A percentile compares a stretch with the other conserved stretches of the same genome.
Conservation (phyloP, 306 rosid genomes). For the Fragaria iinumae region DNA sequence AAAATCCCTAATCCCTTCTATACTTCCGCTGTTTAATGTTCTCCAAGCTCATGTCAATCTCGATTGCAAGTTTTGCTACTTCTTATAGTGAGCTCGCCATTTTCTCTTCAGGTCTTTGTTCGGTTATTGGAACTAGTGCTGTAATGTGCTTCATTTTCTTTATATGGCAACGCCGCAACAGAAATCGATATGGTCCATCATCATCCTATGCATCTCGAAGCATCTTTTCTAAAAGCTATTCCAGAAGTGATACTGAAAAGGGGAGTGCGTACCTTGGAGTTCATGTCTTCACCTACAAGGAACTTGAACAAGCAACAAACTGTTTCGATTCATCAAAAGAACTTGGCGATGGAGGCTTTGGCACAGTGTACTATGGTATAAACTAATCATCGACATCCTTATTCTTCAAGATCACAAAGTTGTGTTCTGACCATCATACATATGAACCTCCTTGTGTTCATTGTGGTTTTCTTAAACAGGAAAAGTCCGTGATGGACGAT, state of each 20-base stretch:
- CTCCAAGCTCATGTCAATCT: not conserved
- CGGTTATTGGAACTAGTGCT: slow-evolving; percentile 6
- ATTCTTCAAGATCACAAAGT: not conserved
- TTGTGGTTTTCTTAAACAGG: slow-evolving; percentile 35
- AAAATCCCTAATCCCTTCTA: slow-evolving; percentile 5
- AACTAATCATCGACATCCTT: not conserved
- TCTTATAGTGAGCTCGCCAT: not conserved
- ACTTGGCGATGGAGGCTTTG: slow-evolving; percentile 90
- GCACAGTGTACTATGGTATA: slow-evolving; percentile 85
- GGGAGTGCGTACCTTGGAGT: slow-evolving; percentile 47
- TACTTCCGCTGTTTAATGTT: not conserved
- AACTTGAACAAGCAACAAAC: slow-evolving; percentile 71
- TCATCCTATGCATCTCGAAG: slow-evolving; percentile 33
- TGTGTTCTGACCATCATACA: not conserved
- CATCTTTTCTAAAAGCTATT: slow-evolving; percentile 36
- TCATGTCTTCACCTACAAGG: slow-evolving; percentile 53
- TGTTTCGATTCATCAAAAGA: slow-evolving; percentile 53
- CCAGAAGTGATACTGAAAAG: slow-evolving; percentile 43
- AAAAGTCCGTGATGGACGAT: slow-evolving; percentile 62
- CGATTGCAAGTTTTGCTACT: not conserved
- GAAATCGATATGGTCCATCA: slow-evolving; percentile 27
- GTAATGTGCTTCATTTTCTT: not conserved
- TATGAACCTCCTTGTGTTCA: not conserved
- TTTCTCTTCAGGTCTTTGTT: slow-evolving; percentile 26
- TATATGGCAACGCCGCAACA: slow-evolving; percentile 24